Evolutionary conservation across 2,329 filamentous ascomycete species (phyloP), one percentile per base, ranked within the genome.

Genomic region (Colletotrichum spinosum): DNA sequence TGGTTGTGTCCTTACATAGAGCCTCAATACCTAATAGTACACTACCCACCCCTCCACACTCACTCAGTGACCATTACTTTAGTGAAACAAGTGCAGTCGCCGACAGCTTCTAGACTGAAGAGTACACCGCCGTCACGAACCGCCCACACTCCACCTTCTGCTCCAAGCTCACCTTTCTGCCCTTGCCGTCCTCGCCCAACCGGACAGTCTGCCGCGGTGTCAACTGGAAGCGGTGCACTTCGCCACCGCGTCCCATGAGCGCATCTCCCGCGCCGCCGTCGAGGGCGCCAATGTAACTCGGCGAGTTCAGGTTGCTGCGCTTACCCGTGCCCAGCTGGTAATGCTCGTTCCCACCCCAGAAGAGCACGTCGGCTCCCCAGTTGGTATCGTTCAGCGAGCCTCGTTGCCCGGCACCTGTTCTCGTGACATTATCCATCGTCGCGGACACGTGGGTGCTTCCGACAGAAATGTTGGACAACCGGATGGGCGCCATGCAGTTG

Each of bases 331-430:
- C 96, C 34, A 99, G 86, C 79, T 99, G 96, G 77, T 92, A 97
- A 75, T 90, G 88, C 80, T 98, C 94, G 73, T 98, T 99, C 57
- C 93, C 93, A 67, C 96, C 96, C 93, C 94, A 99, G 83, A 93
- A 97, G 2, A 98, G 77, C 37, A 94, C 90, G 75, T 98, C 96
- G 5, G 91, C 89, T 53, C 96, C 96, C 88, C 90, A 97, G 75
- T 96, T 94, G 1, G 90, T 93, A 72, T 94, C 91, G 69, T 92
- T 91, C 45, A 87, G 81, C 1, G 85, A 84, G 13, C 72, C 82
- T 58, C 74, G 78, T 67, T 72, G 75, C 2, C 84, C 80, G 2
- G 89, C 84, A 13, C 83, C 79, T 6, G 94, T 84, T 57, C 89
- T 84, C 1, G 92, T 92, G 37, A 91, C 86, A 74, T 97, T 97